phyloP scores from a whole-genome alignment of 2,329 filamentous ascomycete genomes.

The Ceratocystis eucalypticola region DNA sequence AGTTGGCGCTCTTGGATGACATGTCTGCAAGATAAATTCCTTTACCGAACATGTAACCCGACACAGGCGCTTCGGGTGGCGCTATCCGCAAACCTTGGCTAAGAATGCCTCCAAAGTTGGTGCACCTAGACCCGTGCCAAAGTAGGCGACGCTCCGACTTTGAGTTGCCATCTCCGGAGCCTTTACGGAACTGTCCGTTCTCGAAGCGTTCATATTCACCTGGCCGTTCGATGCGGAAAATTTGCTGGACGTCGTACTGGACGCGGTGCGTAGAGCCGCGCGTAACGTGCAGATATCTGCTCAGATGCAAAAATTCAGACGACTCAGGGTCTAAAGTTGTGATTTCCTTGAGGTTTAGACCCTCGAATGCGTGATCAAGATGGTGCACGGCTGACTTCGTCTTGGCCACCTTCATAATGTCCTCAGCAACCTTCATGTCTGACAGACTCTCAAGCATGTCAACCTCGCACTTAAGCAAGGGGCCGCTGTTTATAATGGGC shows the following conservation, averaged over 20 bases:
- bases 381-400: slow-evolving; percentile 43
- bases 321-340: slow-evolving; percentile 45
- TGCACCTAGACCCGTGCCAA: slow-evolving; percentile 75
- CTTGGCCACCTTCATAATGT: slow-evolving; percentile 53
- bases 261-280: slow-evolving; percentile 52
- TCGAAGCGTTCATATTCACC: slow-evolving; percentile 60
- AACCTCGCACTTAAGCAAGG: slow-evolving; percentile 58
- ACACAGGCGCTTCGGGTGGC: slow-evolving; percentile 65
- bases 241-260: slow-evolving; percentile 51
- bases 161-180: slow-evolving; percentile 16
- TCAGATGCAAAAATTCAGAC: slow-evolving; percentile 51
- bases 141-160: slow-evolving; percentile 61
- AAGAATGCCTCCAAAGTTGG: slow-evolving; percentile 78
- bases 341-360: slow-evolving; percentile 65
- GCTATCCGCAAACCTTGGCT: slow-evolving; percentile 82
- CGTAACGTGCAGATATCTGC: slow-evolving; percentile 53
- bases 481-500: slow-evolving; percentile 46
- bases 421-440: slow-evolving; percentile 71
- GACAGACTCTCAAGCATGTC: slow-evolving; percentile 67
- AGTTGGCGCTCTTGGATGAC: slow-evolving; percentile 68
- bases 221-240: slow-evolving; percentile 68
- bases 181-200: slow-evolving; percentile 29
- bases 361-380: slow-evolving; percentile 59
- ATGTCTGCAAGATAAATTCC: slow-evolving; percentile 82
- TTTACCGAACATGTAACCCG: slow-evolving; percentile 81